These are phyloP conservation scores for Tetrahymena thermophila DNA, from an alignment of 73 alveolate genomes.

Conservation along the genomic window DNA sequence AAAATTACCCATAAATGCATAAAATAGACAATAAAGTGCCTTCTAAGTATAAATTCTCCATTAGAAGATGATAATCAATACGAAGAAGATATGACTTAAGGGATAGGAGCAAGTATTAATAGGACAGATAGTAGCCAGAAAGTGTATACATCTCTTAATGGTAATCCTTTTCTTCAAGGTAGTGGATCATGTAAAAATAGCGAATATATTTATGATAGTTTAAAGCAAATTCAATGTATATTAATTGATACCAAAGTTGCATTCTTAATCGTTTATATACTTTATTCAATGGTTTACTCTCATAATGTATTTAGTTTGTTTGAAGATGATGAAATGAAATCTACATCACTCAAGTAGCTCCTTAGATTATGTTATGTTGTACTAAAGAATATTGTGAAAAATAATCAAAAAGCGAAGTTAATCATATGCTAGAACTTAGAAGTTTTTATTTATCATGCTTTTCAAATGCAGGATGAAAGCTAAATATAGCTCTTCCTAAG, in stretches of 20 bases:
- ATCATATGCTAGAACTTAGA: neutral
- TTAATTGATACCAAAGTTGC: neutral
- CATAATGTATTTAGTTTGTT: neutral
- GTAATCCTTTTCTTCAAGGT: neutral
- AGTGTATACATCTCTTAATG: neutral
- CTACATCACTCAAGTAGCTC: neutral
- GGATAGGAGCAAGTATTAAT: neutral
- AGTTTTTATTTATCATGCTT: neutral
- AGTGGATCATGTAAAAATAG: neutral
- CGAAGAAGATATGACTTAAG: neutral
- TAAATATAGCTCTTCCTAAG: neutral
- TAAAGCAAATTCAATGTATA: neutral
- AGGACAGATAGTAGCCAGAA: neutral
- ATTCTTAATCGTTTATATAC: neutral
- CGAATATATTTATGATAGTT: neutral
- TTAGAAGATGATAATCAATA: neutral
- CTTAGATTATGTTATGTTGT: neutral
- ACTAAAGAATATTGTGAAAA: neutral
- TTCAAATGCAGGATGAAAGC: neutral
- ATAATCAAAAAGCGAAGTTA: neutral
- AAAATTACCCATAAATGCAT: neutral
- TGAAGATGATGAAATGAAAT: neutral
- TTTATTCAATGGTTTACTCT: neutral
- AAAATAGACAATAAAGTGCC: neutral
- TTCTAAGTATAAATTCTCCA: neutral